A percentile compares a stretch with the other conserved stretches of the same genome.
Evolutionary conservation across 805 yeast species (phyloP).

Genomic region (Zygoascus ofunaensis): DNA sequence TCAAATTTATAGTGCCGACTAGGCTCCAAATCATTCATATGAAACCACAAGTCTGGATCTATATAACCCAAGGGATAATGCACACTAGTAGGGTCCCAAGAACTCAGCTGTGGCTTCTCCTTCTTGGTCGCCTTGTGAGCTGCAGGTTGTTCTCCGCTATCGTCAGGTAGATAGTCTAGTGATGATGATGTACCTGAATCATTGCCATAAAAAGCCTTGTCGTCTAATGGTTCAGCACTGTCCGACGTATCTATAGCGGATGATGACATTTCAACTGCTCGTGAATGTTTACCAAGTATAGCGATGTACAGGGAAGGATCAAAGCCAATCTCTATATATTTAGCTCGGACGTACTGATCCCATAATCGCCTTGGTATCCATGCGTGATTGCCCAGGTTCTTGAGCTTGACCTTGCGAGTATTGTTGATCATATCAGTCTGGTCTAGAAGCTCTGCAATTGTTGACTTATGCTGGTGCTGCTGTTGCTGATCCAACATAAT

Average conservation of each 20-base stretch:
- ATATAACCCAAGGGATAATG: conserved; percentile 16
- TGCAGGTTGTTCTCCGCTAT: neutral
- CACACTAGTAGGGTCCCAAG: conserved; percentile 17
- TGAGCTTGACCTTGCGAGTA: neutral
- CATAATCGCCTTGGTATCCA: neutral
- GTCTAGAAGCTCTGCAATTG: neutral
- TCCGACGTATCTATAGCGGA: no score
- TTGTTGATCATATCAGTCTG: neutral
- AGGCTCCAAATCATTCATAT: conserved; percentile 10
- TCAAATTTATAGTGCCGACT: conserved; percentile 11
- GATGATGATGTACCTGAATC: neutral
- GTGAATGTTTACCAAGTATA: neutral
- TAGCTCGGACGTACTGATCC: neutral
- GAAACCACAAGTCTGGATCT: conserved; percentile 12
- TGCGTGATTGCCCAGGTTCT: neutral
- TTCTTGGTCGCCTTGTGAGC: conserved; percentile 5
- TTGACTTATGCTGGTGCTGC: neutral
- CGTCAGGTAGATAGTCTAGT: neutral
- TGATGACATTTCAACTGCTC: neutral
- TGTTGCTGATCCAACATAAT: neutral
- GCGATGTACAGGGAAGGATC: conserved; percentile 10
- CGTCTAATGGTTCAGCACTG: neutral
- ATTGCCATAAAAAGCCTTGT: neutral
- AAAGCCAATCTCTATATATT: neutral
- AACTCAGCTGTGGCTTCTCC: conserved; percentile 8